Conservation (phyloP, 768 basidiomycete species). For the Auricularia heimuer region DNA sequence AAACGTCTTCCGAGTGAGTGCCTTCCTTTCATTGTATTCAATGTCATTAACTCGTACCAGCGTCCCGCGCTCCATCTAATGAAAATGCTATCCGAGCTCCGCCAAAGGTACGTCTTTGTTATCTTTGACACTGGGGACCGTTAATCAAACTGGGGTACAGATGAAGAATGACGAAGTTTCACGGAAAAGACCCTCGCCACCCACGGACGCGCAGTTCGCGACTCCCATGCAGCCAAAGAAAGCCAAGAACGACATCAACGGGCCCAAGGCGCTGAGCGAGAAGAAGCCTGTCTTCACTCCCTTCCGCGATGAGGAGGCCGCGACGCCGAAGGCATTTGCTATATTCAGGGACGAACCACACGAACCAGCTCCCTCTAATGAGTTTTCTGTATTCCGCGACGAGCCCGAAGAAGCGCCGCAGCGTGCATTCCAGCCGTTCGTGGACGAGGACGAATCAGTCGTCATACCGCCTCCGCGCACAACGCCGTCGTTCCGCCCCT, state of each 20-base stretch:
- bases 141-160: no score
- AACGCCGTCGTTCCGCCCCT: slow-evolving; percentile 9
- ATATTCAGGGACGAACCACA: neutral
- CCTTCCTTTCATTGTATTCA: neutral
- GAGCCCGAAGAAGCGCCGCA: neutral
- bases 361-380: no score
- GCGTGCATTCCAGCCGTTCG: slow-evolving; percentile 57
- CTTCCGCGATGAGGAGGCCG: neutral
- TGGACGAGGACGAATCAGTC: slow-evolving; percentile 44
- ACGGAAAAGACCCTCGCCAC: neutral
- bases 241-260: neutral
- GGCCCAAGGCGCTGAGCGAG: neutral
- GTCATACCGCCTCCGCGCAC: slow-evolving; percentile 12
- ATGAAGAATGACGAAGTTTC: neutral
- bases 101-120: neutral
- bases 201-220: neutral
- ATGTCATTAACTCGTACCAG: neutral
- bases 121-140: neutral
- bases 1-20: slow-evolving; percentile 31
- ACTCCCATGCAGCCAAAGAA: neutral
- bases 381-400: neutral
- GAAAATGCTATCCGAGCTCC: neutral
- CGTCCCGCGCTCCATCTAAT: neutral
- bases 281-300: neutral
- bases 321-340: neutral